Conservation (phyloP, 805 yeast genomes). For the Starmerella apis region DNA sequence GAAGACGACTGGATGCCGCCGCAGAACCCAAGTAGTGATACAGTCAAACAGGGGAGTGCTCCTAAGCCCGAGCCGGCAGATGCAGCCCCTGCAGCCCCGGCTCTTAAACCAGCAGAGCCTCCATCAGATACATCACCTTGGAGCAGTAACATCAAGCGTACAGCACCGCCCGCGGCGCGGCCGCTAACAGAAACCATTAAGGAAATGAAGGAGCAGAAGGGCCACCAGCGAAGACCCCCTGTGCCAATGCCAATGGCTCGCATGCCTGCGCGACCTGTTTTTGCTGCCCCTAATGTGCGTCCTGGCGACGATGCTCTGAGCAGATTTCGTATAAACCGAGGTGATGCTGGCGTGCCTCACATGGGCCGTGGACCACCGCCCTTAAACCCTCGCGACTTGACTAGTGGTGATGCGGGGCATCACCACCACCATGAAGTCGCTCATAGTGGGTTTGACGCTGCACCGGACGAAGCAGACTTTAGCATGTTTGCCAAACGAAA, state of each 20-base stretch:
- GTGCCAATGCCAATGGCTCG: background rate
- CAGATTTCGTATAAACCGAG: conserved; percentile 22
- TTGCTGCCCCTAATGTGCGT: background rate
- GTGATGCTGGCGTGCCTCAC: conserved; percentile 5
- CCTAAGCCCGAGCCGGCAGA: conserved; percentile 4
- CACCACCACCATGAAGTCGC: background rate
- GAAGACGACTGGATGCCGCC: conserved; percentile 32
- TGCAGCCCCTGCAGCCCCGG: conserved; percentile 3
- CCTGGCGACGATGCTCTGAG: conserved; percentile 19
- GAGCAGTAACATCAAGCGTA: conserved; percentile 7
- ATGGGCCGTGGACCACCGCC: conserved; percentile 16
- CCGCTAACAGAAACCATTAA: conserved; percentile 16
- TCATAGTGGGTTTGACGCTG: background rate
- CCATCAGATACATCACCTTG: conserved; percentile 10
- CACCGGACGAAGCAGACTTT: background rate
- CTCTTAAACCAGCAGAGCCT: conserved; percentile 7
- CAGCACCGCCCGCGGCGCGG: conserved; percentile 8
- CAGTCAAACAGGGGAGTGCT: conserved; percentile 2
- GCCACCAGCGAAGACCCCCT: conserved; percentile 7
- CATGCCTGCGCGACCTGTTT: conserved; percentile 2
- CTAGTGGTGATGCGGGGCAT: conserved; percentile 3
- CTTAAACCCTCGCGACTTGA: conserved; percentile 11
- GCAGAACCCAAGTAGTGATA: background rate
- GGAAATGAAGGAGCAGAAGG: conserved; percentile 16
- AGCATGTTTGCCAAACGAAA: conserved; percentile 1